Conservation (phyloP, 2,329 filamentous ascomycete species). For the Aulographum hederae region DNA sequence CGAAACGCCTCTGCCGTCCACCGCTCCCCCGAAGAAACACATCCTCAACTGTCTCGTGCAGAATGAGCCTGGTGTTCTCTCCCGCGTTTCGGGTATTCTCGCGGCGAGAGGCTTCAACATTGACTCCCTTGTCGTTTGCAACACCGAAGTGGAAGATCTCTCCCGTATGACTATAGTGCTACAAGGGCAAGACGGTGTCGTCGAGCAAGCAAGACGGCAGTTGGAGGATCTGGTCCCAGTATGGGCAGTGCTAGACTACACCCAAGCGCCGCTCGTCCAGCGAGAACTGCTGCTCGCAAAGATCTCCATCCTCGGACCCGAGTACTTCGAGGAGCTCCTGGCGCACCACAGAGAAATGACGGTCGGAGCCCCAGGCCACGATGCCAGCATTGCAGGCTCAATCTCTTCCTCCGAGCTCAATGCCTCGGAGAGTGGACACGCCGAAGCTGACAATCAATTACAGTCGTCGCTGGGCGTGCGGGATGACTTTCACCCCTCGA, state of each 20-base stretch:
- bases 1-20: slow-evolving; percentile 78
- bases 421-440: slow-evolving; percentile 7
- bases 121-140: slow-evolving; percentile 92
- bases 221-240: slow-evolving; percentile 93
- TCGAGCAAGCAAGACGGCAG: slow-evolving; percentile 90
- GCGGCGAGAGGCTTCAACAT: slow-evolving; percentile 98
- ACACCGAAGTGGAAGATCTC: slow-evolving; percentile 89
- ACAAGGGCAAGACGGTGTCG: slow-evolving; percentile 86
- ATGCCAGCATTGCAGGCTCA: neutral
- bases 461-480: slow-evolving; percentile 20
- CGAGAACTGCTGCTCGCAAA: slow-evolving; percentile 90
- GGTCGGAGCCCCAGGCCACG: neutral
- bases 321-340: slow-evolving; percentile 95
- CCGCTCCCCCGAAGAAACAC: slow-evolving; percentile 76
- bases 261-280: slow-evolving; percentile 78
- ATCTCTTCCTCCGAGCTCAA: slow-evolving; percentile 6
- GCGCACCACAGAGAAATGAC: slow-evolving; percentile 84
- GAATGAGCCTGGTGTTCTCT: slow-evolving; percentile 95
- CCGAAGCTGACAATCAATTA: slow-evolving; percentile 9
- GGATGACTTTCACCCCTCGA: slow-evolving; percentile 73
- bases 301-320: slow-evolving; percentile 87
- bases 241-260: slow-evolving; percentile 97
- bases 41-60: slow-evolving; percentile 97
- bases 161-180: slow-evolving; percentile 98
- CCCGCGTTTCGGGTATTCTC: slow-evolving; percentile 87